Conservation (phyloP, 129 eudicot species). For the Chrysanthemum seticuspe region DNA sequence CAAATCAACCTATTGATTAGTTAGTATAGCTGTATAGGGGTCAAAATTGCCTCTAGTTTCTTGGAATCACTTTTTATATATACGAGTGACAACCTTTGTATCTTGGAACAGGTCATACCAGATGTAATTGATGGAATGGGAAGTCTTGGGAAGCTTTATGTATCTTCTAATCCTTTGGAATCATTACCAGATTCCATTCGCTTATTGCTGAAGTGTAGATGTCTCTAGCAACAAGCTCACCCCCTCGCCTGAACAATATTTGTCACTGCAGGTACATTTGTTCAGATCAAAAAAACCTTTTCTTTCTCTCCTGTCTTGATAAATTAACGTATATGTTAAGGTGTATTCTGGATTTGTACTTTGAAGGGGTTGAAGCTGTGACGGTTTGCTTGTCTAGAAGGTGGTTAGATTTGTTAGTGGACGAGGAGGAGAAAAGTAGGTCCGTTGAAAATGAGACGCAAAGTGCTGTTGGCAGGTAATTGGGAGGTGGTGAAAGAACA, state of each 20-base stretch:
- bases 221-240: slow-evolving; percentile 85
- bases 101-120: slow-evolving; percentile 62
- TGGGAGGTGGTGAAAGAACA: slow-evolving; percentile 44
- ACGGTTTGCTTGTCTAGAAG: slow-evolving; percentile 68
- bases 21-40: too few relatives aligned
- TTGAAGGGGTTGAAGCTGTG: slow-evolving; percentile 68
- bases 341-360: neutral
- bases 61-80: neutral
- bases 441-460: slow-evolving; percentile 23
- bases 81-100: neutral
- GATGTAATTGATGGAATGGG: slow-evolving; percentile 90
- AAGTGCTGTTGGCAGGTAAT: slow-evolving; percentile 43
- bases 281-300: neutral
- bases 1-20: too few relatives aligned
- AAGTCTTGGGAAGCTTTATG: slow-evolving; percentile 79
- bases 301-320: neutral
- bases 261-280: slow-evolving; percentile 82
- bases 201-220: slow-evolving; percentile 53
- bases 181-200: slow-evolving; percentile 88
- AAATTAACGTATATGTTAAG: slow-evolving; percentile 7
- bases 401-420: slow-evolving; percentile 54
- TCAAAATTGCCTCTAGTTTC: neutral
- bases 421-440: slow-evolving; percentile 59
- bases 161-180: slow-evolving; percentile 65
- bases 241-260: slow-evolving; percentile 80